Conservation (phyloP, 116 monocot species). For the Zostera marina region DNA sequence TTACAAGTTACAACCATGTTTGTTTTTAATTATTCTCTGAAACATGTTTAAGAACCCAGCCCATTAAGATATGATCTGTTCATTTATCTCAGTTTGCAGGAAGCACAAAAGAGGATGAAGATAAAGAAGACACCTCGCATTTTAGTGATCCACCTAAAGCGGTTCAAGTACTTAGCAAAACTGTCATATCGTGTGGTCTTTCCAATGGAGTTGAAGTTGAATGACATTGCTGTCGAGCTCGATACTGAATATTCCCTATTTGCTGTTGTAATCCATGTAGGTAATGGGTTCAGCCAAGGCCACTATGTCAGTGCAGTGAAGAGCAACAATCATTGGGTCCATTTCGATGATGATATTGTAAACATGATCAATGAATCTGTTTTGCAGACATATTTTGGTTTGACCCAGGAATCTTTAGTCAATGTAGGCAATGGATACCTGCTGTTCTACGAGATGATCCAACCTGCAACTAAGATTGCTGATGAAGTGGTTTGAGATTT, state of each 20-base stretch:
- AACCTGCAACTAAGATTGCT: too few species aligned
- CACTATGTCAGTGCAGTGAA: constrained; percentile 75
- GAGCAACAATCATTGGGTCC: constrained; percentile 58
- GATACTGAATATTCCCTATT: constrained; percentile 75
- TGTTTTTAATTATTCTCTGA: too few species aligned
- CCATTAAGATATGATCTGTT: too few species aligned
- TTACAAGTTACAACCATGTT: too few species aligned
- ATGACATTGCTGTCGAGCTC: constrained; percentile 39
- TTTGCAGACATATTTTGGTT: constrained; percentile 57
- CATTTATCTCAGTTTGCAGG: constrained; percentile 48
- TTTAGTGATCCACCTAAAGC: constrained; percentile 82
- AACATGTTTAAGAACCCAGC: too few species aligned
- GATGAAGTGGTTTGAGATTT: too few species aligned
- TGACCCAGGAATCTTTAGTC: constrained; percentile 47
- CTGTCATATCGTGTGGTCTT: constrained; percentile 73
- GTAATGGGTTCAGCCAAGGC: constrained; percentile 72
- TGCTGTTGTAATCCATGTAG: constrained; percentile 79
- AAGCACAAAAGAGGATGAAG: constrained; percentile 94
- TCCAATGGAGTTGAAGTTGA: constrained; percentile 75
- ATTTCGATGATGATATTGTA: constrained; percentile 73
- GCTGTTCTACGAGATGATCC: constrained; percentile 48
- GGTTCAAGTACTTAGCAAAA: constrained; percentile 90
- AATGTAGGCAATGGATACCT: constrained; percentile 78
- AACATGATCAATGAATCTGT: constrained; percentile 61
- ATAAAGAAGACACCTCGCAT: constrained; percentile 71